A percentile compares a stretch with the other conserved stretches of the same genome.
Evolutionary conservation across 2,329 filamentous ascomycete species (phyloP).

Genomic region (Huntiella omanensis): DNA sequence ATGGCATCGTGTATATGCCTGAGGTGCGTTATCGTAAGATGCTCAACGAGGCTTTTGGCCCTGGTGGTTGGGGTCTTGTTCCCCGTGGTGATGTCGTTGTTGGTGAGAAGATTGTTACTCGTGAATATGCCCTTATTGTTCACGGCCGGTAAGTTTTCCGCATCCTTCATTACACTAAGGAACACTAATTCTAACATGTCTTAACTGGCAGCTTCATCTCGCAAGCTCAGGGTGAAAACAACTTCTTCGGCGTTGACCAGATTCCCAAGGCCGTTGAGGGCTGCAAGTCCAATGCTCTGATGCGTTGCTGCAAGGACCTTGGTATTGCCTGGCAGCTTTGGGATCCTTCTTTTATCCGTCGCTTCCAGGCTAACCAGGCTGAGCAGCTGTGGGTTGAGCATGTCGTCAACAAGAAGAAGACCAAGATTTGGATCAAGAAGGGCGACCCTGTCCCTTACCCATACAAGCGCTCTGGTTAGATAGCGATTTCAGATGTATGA

Average conservation of each 20-base stretch:
- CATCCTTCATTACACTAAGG: constrained; percentile 1
- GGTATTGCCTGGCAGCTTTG: constrained; percentile 89
- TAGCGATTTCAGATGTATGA: too few relatives aligned
- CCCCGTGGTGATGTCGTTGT: constrained; percentile 73
- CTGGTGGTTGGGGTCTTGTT: constrained; percentile 87
- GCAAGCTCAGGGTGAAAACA: constrained; percentile 83
- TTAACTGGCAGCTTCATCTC: constrained; percentile 52
- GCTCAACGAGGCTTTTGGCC: constrained; percentile 78
- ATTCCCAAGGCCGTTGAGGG: constrained; percentile 91
- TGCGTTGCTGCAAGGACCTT: constrained; percentile 96
- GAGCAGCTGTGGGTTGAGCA: constrained; percentile 86
- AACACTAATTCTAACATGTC: too few relatives aligned
- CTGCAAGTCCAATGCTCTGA: constrained; percentile 91
- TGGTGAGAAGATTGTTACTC: constrained; percentile 60
- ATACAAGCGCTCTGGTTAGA: constrained; percentile 23
- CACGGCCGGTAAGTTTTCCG: constrained; percentile 53
- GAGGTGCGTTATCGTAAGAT: constrained; percentile 96
- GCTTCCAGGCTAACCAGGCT: constrained; percentile 56
- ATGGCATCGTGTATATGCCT: constrained; percentile 87
- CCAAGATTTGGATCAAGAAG: constrained; percentile 72
- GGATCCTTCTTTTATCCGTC: constrained; percentile 81
- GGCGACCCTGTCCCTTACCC: constrained; percentile 47
- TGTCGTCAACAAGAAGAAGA: constrained; percentile 66
- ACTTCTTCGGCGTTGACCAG: constrained; percentile 76
- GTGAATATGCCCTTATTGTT: constrained; percentile 83